These are phyloP conservation scores for Verticillium albo-atrum DNA, from an alignment of 2,329 filamentous ascomycete genomes.

Conservation along the genomic window DNA sequence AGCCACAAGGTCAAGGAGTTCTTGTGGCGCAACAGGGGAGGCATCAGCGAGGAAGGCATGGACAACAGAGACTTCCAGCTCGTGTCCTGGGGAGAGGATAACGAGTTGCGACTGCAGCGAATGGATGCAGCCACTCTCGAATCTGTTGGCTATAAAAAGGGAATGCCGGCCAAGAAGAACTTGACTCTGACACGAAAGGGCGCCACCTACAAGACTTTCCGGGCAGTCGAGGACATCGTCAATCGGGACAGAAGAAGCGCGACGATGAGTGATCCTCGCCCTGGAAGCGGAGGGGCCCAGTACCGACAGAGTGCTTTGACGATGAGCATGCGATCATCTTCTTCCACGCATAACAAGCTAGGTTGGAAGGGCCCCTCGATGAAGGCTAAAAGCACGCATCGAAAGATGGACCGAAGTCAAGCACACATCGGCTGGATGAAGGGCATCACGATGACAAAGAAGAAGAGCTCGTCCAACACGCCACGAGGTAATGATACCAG, in stretches of 20 bases:
- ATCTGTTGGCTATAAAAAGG: constrained; percentile 69
- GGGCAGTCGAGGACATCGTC: constrained; percentile 60
- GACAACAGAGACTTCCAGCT: constrained; percentile 89
- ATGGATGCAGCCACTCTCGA: constrained; percentile 61
- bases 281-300: constrained; percentile 35
- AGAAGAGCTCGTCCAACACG: constrained; percentile 38
- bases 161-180: constrained; percentile 57
- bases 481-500: constrained; percentile 42
- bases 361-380: constrained; percentile 54
- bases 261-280: constrained; percentile 58
- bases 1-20: constrained; percentile 81
- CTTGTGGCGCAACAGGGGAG: constrained; percentile 77
- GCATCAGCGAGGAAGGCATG: constrained; percentile 58
- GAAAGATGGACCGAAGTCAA: constrained; percentile 40
- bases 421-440: constrained; percentile 67
- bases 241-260: constrained; percentile 54
- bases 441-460: constrained; percentile 59
- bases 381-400: constrained; percentile 47
- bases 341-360: constrained; percentile 26
- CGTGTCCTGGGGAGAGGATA: constrained; percentile 88
- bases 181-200: constrained; percentile 77
- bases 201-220: constrained; percentile 80
- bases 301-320: constrained; percentile 39
- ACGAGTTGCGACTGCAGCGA: constrained; percentile 73
- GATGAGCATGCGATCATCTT: constrained; percentile 39